Base-by-base conservation (phyloP, 2,329 filamentous ascomycete genomes). In the Ilyonectria sp. region DNA sequence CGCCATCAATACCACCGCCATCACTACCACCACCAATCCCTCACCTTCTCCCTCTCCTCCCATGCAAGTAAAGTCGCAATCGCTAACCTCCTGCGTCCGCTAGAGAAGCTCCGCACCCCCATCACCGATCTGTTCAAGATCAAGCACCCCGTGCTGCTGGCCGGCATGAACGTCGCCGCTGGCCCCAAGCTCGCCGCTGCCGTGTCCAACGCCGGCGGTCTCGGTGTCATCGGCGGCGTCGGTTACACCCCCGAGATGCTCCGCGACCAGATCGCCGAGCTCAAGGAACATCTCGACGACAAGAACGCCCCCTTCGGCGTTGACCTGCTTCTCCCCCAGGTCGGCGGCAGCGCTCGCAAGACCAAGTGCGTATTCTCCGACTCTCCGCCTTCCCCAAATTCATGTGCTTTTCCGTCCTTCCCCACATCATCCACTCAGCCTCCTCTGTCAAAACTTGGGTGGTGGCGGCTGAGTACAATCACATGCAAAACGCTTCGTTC, bases 91-190 rank as follows among this genome's bases (percentile, higher is more conserved):
- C n/a, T n/a, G 40, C 40, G 40, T n/a, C 40, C 17, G 17, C 17
- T 70, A 82, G 81, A 82, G 79, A 76, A 82, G 86, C 92, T 99
- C 83, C 93, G 93, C 79, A 99, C 96, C 60, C 91, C 93, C 74
- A 87, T 95, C 78, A 99, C 96, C 76, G 95, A 98, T 89, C 93
- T 98, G 72, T 93, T 99, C 85, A 93, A 94, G 87, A 98, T 99
- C 89, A 94, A 97, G 82, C 96, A 99, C 85, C 96, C 96, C 66
- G 87, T 99, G 80, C 86, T 99, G 78, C 91, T 99, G 70, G 96
- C 96, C 76, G 96, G 96, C 82, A 99, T 99, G 96, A 98, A 99
- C 88, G 96, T 98, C 71, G 96, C 96, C 64, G 96, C 96, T 67
- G 96, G 96, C 57, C 96, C 96, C 63, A 97, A 94, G 88, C 91